phyloP scores from a whole-genome alignment of 805 yeast species.

The Kuraishia cidri region DNA sequence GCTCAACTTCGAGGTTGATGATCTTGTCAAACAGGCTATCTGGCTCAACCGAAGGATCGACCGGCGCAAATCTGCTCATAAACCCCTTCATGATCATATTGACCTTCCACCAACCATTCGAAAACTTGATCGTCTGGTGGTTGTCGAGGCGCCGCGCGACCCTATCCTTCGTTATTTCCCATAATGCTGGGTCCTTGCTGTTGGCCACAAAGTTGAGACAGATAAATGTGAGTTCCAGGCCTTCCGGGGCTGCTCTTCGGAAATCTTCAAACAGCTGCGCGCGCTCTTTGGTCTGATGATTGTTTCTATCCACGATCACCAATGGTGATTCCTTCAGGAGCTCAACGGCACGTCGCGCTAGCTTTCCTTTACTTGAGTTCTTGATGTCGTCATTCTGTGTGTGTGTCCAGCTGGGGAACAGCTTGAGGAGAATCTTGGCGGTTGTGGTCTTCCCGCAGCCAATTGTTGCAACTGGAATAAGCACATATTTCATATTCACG shows the following conservation, averaged over 20 bases:
- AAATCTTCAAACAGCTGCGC: constrained; percentile 51
- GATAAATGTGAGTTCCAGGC: constrained; percentile 41
- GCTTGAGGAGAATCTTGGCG: constrained; percentile 41
- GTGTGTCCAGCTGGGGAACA: constrained; percentile 61
- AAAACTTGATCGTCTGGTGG: constrained; percentile 65
- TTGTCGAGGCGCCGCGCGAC: constrained; percentile 71
- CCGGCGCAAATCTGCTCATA: constrained; percentile 56
- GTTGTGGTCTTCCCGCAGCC: constrained; percentile 96
- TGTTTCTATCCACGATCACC: constrained; percentile 77
- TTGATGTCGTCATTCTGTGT: constrained; percentile 74
- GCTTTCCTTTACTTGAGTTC: constrained; percentile 33
- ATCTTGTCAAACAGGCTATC: constrained; percentile 61
- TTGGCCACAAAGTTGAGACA: constrained; percentile 58
- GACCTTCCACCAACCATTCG: constrained; percentile 17
- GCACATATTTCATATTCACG: constrained; percentile 37
- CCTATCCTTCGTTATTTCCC: constrained; percentile 48
- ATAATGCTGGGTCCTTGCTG: constrained; percentile 20
- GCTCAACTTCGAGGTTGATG: constrained; percentile 42
- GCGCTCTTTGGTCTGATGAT: constrained; percentile 67
- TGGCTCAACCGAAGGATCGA: constrained; percentile 37
- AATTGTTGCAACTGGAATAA: constrained; percentile 81
- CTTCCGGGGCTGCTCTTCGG: constrained; percentile 22
- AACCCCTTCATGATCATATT: constrained; percentile 68
- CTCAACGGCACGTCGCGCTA: constrained; percentile 35
- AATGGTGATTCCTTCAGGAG: constrained; percentile 31